A percentile compares a stretch with the other conserved stretches of the same genome.
Evolutionary conservation across 1,284 basidiomycete species (phyloP).

Genomic region (Puccinia sorghi): DNA sequence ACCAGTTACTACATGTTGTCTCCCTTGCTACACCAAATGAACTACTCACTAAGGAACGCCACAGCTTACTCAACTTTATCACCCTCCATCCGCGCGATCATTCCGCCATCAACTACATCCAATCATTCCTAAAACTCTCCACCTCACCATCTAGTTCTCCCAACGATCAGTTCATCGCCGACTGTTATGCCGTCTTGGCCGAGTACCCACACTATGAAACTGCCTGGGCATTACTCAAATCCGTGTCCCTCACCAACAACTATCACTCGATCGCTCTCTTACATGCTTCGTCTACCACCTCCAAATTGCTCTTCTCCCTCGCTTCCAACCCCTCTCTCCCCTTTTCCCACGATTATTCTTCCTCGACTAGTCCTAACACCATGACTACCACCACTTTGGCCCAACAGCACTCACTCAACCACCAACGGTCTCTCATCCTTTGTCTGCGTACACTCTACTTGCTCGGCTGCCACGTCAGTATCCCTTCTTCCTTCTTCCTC

Average conservation of each 20-base stretch:
- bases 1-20: neutral
- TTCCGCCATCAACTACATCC: constrained; percentile 31
- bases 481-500: neutral
- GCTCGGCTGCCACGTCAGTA: constrained; percentile 30
- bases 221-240: constrained; percentile 17
- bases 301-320: neutral
- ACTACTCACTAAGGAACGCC: no score
- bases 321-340: neutral
- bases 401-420: neutral
- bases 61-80: constrained; percentile 7
- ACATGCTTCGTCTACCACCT: neutral
- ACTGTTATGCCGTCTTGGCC: neutral
- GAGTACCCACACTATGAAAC: constrained; percentile 11
- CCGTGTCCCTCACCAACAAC: neutral
- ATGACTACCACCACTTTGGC: neutral
- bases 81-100: constrained; percentile 32
- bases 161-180: constrained; percentile 10
- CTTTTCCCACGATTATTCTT: neutral
- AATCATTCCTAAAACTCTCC: no score
- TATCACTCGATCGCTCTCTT: neutral
- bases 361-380: neutral
- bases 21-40: neutral
- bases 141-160: no score
- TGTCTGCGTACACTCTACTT: constrained; percentile 31
- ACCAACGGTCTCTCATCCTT: neutral